Base-by-base conservation (phyloP, 2,329 filamentous ascomycete genomes). In the Dothideomycetidae sp. region DNA sequence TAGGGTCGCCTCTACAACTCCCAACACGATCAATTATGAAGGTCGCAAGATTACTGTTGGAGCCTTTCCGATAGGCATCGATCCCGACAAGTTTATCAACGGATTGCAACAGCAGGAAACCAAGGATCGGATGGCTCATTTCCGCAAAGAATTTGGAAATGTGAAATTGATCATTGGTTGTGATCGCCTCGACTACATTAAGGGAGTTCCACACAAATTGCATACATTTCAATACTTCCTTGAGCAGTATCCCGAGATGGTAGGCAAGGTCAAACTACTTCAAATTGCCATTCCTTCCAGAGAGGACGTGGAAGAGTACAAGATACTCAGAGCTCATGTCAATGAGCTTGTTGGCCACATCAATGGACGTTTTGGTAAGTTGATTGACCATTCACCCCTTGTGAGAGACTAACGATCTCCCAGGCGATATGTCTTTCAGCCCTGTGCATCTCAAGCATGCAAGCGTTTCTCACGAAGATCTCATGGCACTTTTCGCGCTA, bases 391-490 rank as follows among this genome's bases (percentile, higher is more conserved):
- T 31, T 10, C 11, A 34, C 18, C 37, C 36, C 31, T 29, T 19
- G 15, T 23, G 10, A 10, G 10, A n/a, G n/a, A 32, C 12, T 12
- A 11, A 26, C 17, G n/a, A 5, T 23, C 17, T 33, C 7, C 12
- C 39, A 72, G 68, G 88, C 56, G 94, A 86, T 19, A 80, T 96
- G 52, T 88, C 96, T 59, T 96, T 94, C 64, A 94, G 93, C 80
- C 90, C 90, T 1, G 96, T 98, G 50, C 90, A 96, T 61, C 96
- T 94, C 65, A 77, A 96, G 52, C 90, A 96, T 64, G 92, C 94
- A 63, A 93, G 83, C 3, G 85, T 96, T 53, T 76, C 76, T 33
- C 94, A 96, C 50, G 85, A 94, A 49, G 90, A 96, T 62, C 74
- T 98, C 23, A 86, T 92, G 34, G 86, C 86, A 0, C 71, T 96